phyloP scores from a whole-genome alignment of 768 basidiomycete species.

The Solioccasus polychromus region DNA sequence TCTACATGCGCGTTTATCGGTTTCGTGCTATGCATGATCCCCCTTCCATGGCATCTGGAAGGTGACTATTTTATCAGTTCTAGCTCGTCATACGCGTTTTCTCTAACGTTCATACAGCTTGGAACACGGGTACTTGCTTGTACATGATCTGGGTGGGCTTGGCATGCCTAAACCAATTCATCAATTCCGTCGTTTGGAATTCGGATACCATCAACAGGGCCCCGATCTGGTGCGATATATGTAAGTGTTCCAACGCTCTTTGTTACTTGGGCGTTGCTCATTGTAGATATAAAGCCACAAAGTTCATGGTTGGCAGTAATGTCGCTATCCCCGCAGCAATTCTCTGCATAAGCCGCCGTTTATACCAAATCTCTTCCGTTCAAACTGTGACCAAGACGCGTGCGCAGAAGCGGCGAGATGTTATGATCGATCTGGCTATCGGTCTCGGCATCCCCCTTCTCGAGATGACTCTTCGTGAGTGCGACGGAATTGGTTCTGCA shows the following conservation, averaged over 20 bases:
- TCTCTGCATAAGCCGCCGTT: constrained; percentile 36
- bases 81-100: rapidly evolving
- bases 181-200: constrained; percentile 40
- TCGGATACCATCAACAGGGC: constrained; percentile 29
- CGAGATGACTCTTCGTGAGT: constrained; percentile 46
- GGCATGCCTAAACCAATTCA: constrained; percentile 26
- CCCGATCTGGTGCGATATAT: constrained; percentile 56
- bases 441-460: constrained; percentile 47
- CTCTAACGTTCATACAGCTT: too few species aligned
- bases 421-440: constrained; percentile 44
- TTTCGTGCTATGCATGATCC: constrained; percentile 55
- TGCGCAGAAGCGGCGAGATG: constrained; percentile 40
- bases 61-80: constrained; percentile 8
- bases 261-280: constrained; percentile 5
- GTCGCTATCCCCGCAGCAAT: constrained; percentile 27
- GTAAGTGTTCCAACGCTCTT: too few species aligned
- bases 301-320: constrained; percentile 9
- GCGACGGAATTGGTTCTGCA: neutral
- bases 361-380: constrained; percentile 36
- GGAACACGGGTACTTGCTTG: constrained; percentile 32
- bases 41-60: constrained; percentile 63
- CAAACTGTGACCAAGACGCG: constrained; percentile 48
- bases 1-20: constrained; percentile 52
- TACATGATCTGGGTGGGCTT: constrained; percentile 33
- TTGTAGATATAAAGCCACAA: constrained; percentile 10